Conservation (phyloP, 1,284 basidiomycete species). For the Tylopilus sp. region DNA sequence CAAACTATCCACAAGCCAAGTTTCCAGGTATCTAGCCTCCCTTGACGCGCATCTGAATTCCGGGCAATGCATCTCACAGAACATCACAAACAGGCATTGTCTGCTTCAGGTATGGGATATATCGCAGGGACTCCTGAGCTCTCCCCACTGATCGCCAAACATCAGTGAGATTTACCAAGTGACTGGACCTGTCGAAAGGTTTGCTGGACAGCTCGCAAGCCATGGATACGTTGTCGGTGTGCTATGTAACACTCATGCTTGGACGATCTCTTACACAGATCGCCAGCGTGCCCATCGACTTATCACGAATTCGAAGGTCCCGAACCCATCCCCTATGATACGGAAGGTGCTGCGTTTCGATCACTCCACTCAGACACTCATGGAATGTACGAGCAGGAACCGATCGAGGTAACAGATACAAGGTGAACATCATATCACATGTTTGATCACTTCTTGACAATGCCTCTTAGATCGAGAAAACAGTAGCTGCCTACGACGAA, state of each 20-base stretch:
- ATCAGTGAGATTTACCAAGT: conserved; percentile 83
- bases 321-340: conserved; percentile 83
- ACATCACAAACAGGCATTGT: conserved; percentile 57
- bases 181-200: conserved; percentile 83
- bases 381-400: conserved; percentile 46
- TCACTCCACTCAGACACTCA: not conserved
- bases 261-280: conserved; percentile 1
- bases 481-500: conserved; percentile 81
- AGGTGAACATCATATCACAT: conserved; percentile 43
- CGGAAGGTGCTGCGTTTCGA: conserved; percentile 54
- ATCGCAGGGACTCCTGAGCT: not conserved
- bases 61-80: too few species aligned
- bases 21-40: conserved; percentile 59
- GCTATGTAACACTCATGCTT: conserved; percentile 20
- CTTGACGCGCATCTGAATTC: not conserved
- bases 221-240: conserved; percentile 79
- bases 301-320: conserved; percentile 92
- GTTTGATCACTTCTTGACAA: conserved; percentile 11
- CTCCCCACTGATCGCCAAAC: conserved; percentile 2
- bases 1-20: conserved; percentile 76
- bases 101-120: conserved; percentile 63
- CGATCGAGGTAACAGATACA: conserved; percentile 85
- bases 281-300: conserved; percentile 70
- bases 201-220: conserved; percentile 89
- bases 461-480: conserved; percentile 72